Conservation (phyloP, 179 eudicot species). For the Camellia oleifera region DNA sequence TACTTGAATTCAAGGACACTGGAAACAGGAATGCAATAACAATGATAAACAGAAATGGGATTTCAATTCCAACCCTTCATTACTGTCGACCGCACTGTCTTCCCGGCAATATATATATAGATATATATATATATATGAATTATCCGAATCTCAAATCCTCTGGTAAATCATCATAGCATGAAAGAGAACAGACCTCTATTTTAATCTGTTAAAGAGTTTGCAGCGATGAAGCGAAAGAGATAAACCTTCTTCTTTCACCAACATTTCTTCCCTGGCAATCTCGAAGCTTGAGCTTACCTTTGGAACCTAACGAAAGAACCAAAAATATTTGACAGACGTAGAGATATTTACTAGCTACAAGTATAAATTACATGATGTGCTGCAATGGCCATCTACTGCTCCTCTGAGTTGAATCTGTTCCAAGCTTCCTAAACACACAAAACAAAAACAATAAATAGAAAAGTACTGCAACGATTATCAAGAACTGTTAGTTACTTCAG, state of each 20-base stretch:
- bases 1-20: background rate
- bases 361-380: background rate
- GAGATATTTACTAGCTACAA: background rate
- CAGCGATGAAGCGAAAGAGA: background rate
- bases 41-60: background rate
- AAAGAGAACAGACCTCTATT: background rate
- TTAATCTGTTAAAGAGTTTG: too few species aligned
- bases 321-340: background rate
- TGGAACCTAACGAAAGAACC: background rate
- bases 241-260: background rate
- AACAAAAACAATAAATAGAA: background rate
- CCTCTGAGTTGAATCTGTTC: slow-evolving; percentile 4
- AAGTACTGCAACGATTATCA: background rate
- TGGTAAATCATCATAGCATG: background rate
- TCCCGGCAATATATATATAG: background rate
- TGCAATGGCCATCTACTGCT: background rate
- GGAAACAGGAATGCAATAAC: background rate
- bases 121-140: background rate
- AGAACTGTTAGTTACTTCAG: background rate
- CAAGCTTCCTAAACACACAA: background rate
- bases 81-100: background rate
- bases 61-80: background rate
- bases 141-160: background rate
- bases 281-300: background rate
- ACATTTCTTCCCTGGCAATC: background rate